These are phyloP conservation scores for Hanseniaspora singularis DNA, from an alignment of 805 yeast genomes.

Conservation along the genomic window DNA sequence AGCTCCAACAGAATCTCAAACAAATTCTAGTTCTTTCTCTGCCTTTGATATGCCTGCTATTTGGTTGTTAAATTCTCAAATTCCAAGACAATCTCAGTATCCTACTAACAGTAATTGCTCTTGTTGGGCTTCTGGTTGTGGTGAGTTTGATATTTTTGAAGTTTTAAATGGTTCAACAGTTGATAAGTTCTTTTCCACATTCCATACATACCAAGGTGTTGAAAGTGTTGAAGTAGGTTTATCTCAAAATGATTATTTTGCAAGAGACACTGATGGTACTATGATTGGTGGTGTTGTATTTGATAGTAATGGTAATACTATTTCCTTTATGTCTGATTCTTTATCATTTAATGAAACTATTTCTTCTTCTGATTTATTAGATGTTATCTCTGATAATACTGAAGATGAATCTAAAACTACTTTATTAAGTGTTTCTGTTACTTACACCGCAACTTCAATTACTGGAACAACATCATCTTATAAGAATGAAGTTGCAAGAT, in stretches of 20 bases:
- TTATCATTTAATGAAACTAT: slow-evolving; percentile 40
- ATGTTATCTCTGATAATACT: slow-evolving; percentile 2
- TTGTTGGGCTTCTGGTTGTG: slow-evolving; percentile 69
- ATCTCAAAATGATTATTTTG: slow-evolving; percentile 42
- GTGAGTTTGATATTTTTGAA: slow-evolving; percentile 69
- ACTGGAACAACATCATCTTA: slow-evolving; percentile 14
- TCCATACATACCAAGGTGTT: slow-evolving; percentile 61
- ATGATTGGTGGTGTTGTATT: slow-evolving; percentile 68
- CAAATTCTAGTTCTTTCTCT: slow-evolving; percentile 27
- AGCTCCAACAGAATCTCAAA: slow-evolving; percentile 45
- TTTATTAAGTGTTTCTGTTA: slow-evolving; percentile 2
- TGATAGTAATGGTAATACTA: slow-evolving; percentile 46
- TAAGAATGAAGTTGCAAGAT: slow-evolving; percentile 10
- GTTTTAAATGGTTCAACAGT: slow-evolving; percentile 52
- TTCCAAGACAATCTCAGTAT: slow-evolving; percentile 66
- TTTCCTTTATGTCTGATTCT: slow-evolving; percentile 47
- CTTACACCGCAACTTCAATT: slow-evolving; percentile 14
- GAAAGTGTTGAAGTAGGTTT: slow-evolving; percentile 51
- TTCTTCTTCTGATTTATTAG: slow-evolving; percentile 33
- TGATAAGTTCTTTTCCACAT: slow-evolving; percentile 47
- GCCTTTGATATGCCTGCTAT: slow-evolving; percentile 59
- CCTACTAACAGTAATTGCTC: slow-evolving; percentile 49
- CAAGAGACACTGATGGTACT: slow-evolving; percentile 38
- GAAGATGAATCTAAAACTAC: neutral
- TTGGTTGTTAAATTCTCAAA: slow-evolving; percentile 62